phyloP scores from a whole-genome alignment of 495 filamentous ascomycete genomes.

The Lasiosphaeria miniovina region DNA sequence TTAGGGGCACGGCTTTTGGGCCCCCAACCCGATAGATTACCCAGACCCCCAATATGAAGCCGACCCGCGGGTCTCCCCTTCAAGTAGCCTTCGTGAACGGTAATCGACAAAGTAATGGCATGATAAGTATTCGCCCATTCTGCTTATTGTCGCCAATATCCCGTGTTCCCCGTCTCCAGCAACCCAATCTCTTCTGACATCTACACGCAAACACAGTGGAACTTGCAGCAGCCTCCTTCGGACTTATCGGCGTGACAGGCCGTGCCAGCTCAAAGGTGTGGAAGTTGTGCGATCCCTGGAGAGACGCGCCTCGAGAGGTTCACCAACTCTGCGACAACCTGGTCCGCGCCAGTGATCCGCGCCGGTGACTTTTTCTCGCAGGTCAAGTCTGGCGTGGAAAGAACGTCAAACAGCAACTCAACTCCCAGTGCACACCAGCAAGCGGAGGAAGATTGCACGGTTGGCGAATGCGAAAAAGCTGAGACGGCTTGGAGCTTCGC shows the following conservation, averaged over 20 bases:
- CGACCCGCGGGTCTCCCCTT: no score
- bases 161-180: no score
- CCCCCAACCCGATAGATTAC: no score
- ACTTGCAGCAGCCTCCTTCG: not conserved
- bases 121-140: no score
- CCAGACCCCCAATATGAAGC: no score
- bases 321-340: not conserved
- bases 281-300: not conserved
- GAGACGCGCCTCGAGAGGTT: not conserved
- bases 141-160: no score
- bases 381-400: not conserved
- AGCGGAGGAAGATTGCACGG: not conserved
- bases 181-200: no score
- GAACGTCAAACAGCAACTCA: not conserved
- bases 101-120: no score
- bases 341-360: not conserved
- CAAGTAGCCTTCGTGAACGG: no score
- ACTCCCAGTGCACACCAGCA: not conserved
- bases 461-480: not conserved
- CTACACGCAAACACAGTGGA: not conserved
- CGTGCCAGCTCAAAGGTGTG: not conserved
- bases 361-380: not conserved
- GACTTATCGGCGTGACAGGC: not conserved
- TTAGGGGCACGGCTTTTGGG: no score
- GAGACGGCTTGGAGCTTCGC: not conserved